Base-by-base conservation (phyloP, 1,139 yeast genomes). In the Debaryomycetaceae sp. region DNA sequence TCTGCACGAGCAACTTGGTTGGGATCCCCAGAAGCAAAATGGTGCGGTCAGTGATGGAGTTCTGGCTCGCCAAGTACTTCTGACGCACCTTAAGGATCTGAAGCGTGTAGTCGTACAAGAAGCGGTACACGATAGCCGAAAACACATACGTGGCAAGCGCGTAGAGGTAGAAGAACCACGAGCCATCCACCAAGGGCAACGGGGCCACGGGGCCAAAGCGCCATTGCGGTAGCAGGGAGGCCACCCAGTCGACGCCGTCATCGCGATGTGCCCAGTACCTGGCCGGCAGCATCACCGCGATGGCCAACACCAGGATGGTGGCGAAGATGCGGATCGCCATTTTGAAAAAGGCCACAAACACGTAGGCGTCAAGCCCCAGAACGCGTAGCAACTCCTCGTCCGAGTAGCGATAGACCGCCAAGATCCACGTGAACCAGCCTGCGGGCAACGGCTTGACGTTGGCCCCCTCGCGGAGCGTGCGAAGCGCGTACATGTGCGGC, bases 31-130 rank as follows among this genome's bases (percentile, higher is more conserved):
- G 83, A 16, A 91, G 56, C 37, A 93, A 65, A 34, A 91, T 83
- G 0, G 98, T 91, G 47, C 96, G 67, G 62, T 91, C 98, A 0
- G 97, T 88, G 34, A 91, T 75, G 5, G 96, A 82, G 51, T 84
- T 83, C 51, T 89, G 97, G 31, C 78, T 74, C 0, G 97, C 97
- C 42, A 91, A 62, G 50, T 84, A 84, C 41, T 70, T 66, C 51
- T 91, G 98, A 36, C 98, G 71, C 14, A 83, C 79, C 36, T 70
- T 65, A 18, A 89, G 81, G 24, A 91, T 86, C 36, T 71, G 64
- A 38, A 71, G 68, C 0, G 96, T 85, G 44, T 80, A 91, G 19
- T 74, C 63, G 44, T 78, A 69, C 34, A 89, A 54, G 43, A 77
- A 69, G 40, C 71, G 68, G 31, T 79, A 65, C 1, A 91, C 77